Evolutionary conservation across 1,139 yeast genomes (phyloP).

Genomic region (Lodderomyces beijingensis): DNA sequence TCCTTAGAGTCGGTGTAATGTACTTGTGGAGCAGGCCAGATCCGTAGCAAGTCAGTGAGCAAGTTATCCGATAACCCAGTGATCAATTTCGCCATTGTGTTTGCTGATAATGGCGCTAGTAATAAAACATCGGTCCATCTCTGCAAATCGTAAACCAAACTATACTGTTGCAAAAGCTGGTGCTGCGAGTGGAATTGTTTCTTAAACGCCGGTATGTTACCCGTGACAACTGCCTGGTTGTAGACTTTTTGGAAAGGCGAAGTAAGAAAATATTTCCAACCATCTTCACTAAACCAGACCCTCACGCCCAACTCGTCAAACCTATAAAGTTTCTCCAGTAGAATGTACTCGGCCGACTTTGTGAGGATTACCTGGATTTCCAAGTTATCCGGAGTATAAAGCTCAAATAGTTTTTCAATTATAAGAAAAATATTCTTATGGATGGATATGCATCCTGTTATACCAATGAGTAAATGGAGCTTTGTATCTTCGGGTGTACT

Average conservation of each 20-base stretch:
- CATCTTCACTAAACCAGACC: constrained; percentile 27
- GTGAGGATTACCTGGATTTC: constrained; percentile 28
- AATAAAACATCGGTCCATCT: constrained; percentile 33
- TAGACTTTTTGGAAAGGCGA: constrained; percentile 13
- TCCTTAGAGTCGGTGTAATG: constrained; percentile 4
- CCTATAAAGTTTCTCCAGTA: constrained; percentile 21
- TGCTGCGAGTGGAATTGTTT: constrained; percentile 1
- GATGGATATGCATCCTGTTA: constrained; percentile 26
- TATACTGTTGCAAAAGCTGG: constrained; percentile 15
- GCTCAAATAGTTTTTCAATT: constrained; percentile 25
- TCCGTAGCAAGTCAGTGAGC: constrained; percentile 22
- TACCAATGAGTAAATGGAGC: constrained; percentile 24
- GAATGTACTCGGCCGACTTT: constrained; percentile 25
- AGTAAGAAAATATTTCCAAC: constrained; percentile 17
- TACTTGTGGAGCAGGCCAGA: constrained; percentile 21
- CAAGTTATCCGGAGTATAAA: constrained; percentile 20
- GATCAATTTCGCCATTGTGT: constrained; percentile 26
- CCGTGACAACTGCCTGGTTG: constrained; percentile 12
- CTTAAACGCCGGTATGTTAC: constrained; percentile 5
- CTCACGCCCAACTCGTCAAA: constrained; percentile 25
- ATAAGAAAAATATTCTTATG: constrained; percentile 23
- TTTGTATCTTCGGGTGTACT: constrained; percentile 12
- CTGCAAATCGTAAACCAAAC: constrained; percentile 20
- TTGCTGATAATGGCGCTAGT: constrained; percentile 27
- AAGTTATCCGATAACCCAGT: constrained; percentile 26